phyloP scores from a whole-genome alignment of 1,139 yeast genomes.

The Nakaseomyces nivariensis region DNA sequence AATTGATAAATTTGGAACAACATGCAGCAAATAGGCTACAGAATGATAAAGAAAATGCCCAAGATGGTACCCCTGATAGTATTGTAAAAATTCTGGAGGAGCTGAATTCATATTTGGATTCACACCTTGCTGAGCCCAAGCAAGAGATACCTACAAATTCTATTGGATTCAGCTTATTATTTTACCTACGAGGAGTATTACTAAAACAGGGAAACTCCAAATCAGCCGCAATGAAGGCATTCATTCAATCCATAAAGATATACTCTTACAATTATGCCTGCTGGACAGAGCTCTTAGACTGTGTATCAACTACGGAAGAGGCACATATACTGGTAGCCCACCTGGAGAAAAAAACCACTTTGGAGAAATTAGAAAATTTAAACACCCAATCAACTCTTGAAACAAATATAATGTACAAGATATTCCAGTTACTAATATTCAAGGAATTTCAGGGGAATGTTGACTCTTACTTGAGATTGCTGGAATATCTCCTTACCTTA shows the following conservation, averaged over 20 bases:
- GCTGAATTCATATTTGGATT: slow-evolving; percentile 33
- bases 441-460: slow-evolving; percentile 77
- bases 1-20: background rate
- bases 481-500: slow-evolving; percentile 38
- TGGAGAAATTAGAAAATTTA: slow-evolving; percentile 10
- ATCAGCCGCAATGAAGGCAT: slow-evolving; percentile 46
- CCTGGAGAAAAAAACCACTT: slow-evolving; percentile 29
- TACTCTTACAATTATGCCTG: slow-evolving; percentile 92
- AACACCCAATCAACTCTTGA: slow-evolving; percentile 13
- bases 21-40: slow-evolving; percentile 3
- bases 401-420: slow-evolving; percentile 45
- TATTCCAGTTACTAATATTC: slow-evolving; percentile 59
- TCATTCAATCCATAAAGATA: slow-evolving; percentile 43
- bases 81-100: slow-evolving; percentile 30
- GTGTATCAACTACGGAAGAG: slow-evolving; percentile 56
- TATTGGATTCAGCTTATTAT: slow-evolving; percentile 37
- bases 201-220: slow-evolving; percentile 53
- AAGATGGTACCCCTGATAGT: slow-evolving; percentile 19
- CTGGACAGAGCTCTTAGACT: slow-evolving; percentile 73
- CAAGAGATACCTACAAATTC: slow-evolving; percentile 20
- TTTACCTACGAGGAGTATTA: slow-evolving; percentile 60
- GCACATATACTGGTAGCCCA: slow-evolving; percentile 40
- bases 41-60: slow-evolving; percentile 7
- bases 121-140: background rate
- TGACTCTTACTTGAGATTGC: slow-evolving; percentile 39